These are phyloP conservation scores for Lasiodiplodia gonubiensis DNA, from an alignment of 2,329 filamentous ascomycete genomes.

Conservation along the genomic window DNA sequence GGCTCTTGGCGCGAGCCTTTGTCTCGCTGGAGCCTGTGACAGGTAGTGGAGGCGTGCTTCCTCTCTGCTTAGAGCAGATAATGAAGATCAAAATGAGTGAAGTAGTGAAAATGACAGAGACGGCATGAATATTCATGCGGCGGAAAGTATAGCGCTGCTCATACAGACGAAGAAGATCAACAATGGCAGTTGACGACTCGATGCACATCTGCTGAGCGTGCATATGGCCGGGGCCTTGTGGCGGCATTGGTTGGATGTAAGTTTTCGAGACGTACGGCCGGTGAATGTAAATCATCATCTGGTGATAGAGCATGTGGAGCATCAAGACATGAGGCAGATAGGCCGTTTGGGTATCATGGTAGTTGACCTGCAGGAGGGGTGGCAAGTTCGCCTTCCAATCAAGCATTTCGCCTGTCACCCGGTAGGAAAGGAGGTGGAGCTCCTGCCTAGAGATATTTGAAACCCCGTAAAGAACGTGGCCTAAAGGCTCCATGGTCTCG, in stretches of 20 bases:
- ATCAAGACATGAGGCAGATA: constrained; percentile 50
- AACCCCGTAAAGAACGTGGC: constrained; percentile 45
- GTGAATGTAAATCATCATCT: constrained; percentile 52
- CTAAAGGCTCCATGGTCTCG: constrained; percentile 52
- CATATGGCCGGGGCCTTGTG: constrained; percentile 51
- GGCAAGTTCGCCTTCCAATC: constrained; percentile 51
- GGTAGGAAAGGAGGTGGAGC: constrained; percentile 46
- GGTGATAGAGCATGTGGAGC: constrained; percentile 53
- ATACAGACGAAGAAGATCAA: constrained; percentile 44
- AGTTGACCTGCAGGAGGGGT: constrained; percentile 44
- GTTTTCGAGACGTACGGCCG: constrained; percentile 50
- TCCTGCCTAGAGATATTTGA: constrained; percentile 42
- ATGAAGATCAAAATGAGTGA: constrained; percentile 30
- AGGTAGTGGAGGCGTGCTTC: constrained; percentile 11
- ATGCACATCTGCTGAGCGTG: constrained; percentile 53
- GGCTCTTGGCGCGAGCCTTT: not conserved
- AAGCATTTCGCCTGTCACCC: constrained; percentile 40
- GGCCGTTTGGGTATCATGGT: constrained; percentile 41
- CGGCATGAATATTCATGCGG: constrained; percentile 30
- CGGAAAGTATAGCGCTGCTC: constrained; percentile 30
- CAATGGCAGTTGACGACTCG: constrained; percentile 48
- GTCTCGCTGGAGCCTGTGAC: not conserved
- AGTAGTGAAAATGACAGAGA: constrained; percentile 30
- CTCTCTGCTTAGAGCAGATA: constrained; percentile 29
- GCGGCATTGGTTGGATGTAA: constrained; percentile 41